Conservation (phyloP, 116 monocot genomes). For the Dioscorea cayenensis region DNA sequence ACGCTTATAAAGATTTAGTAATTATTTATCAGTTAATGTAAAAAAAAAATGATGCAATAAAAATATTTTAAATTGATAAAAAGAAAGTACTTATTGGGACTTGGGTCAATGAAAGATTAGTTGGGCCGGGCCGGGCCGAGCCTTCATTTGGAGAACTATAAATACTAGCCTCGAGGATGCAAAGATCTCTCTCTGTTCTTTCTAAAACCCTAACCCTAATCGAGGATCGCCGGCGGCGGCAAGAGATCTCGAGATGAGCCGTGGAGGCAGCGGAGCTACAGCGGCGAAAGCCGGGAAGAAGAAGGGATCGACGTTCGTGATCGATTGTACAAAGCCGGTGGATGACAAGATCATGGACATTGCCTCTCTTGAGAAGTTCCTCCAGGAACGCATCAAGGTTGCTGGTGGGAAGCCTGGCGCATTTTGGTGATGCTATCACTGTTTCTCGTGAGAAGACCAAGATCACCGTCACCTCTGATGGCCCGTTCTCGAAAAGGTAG, state of each 20-base stretch:
- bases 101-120: no score
- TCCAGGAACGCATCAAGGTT: slow-evolving; percentile 86
- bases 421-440: slow-evolving; percentile 53
- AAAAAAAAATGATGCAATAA: no score
- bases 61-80: no score
- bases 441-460: slow-evolving; percentile 57
- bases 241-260: slow-evolving; percentile 15
- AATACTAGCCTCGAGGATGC: not conserved
- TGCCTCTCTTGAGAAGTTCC: slow-evolving; percentile 84
- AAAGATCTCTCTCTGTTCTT: not conserved
- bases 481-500: slow-evolving; percentile 74
- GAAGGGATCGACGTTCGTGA: slow-evolving; percentile 51
- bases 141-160: not conserved
- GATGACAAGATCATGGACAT: slow-evolving; percentile 95
- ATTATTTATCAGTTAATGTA: no score
- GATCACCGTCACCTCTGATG: slow-evolving; percentile 66
- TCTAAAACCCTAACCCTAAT: slow-evolving; percentile 5
- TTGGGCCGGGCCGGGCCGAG: no score
- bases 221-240: slow-evolving; percentile 6
- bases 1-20: no score
- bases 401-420: slow-evolving; percentile 67
- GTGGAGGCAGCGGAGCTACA: slow-evolving; percentile 13
- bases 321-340: slow-evolving; percentile 80
- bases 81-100: no score
- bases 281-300: slow-evolving; percentile 50